These are phyloP conservation scores for Endocarpon pusillum DNA, from an alignment of 495 filamentous ascomycete genomes.

Conservation along the genomic window DNA sequence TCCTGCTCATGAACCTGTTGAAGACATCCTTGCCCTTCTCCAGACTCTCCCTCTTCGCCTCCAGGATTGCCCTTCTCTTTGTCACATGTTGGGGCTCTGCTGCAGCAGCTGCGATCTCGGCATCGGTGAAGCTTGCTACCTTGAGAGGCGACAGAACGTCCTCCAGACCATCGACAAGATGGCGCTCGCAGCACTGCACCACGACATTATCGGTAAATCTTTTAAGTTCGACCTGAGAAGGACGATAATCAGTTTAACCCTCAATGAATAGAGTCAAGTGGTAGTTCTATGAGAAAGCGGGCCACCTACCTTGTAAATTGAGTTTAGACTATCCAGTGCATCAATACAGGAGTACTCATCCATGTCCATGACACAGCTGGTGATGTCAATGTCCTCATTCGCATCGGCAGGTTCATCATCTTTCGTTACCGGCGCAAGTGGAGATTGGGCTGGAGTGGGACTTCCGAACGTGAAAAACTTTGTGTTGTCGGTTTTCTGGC, in stretches of 20 bases:
- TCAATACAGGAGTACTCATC: too few species aligned
- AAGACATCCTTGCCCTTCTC: background rate
- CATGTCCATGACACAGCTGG: too few species aligned
- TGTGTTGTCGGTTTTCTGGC: background rate
- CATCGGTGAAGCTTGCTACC: background rate
- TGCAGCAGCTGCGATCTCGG: background rate
- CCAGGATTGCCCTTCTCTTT: background rate
- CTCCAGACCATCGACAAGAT: background rate
- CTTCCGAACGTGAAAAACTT: background rate
- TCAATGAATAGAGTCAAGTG: conserved; percentile 1
- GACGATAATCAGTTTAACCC: too few species aligned
- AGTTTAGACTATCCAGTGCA: background rate
- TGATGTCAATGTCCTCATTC: background rate
- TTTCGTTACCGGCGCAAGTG: background rate
- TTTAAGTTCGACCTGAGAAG: too few species aligned
- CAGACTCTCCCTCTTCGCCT: background rate
- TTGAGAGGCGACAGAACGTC: background rate
- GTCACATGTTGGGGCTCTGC: background rate
- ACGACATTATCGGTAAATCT: conserved; percentile 1
- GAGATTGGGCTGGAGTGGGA: background rate
- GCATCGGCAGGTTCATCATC: background rate
- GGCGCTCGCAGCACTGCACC: too few species aligned
- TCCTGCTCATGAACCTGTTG: too few species aligned
- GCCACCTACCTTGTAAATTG: background rate
- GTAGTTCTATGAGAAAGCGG: background rate